phyloP scores from a whole-genome alignment of 352 stramenopile genomes.

The Paralagenidium karlingii region DNA sequence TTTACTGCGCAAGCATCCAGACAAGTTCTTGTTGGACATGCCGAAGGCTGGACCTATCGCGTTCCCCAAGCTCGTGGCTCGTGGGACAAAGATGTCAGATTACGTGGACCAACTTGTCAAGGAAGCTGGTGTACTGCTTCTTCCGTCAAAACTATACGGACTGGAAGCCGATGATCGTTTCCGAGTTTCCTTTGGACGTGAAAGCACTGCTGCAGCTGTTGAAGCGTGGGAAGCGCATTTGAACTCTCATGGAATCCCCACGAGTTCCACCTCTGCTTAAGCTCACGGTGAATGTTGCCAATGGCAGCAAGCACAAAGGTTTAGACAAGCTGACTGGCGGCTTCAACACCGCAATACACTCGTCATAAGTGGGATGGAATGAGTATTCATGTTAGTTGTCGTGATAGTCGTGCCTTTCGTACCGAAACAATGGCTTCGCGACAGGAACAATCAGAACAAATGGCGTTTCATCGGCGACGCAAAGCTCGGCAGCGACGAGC shows the following conservation, averaged over 20 bases:
- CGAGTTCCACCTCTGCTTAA: too few relatives aligned
- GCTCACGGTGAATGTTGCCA: too few relatives aligned
- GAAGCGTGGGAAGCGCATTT: slow-evolving; percentile 8
- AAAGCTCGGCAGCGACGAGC: slow-evolving; percentile 38
- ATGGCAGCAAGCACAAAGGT: too few relatives aligned
- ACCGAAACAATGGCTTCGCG: too few relatives aligned
- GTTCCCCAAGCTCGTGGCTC: slow-evolving; percentile 15
- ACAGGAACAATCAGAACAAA: too few relatives aligned
- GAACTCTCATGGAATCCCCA: too few relatives aligned
- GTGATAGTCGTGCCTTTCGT: too few relatives aligned
- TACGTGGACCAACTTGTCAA: slow-evolving; percentile 19
- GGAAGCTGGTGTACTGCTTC: slow-evolving; percentile 16
- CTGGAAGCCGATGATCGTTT: slow-evolving; percentile 11
- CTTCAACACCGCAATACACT: too few relatives aligned
- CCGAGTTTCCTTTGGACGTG: slow-evolving; percentile 16
- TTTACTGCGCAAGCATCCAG: slow-evolving; percentile 20
- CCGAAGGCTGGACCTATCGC: slow-evolving; percentile 17
- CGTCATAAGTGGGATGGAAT: too few relatives aligned
- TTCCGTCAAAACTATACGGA: slow-evolving; percentile 21
- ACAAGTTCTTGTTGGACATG: slow-evolving; percentile 19
- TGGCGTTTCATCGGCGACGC: too few relatives aligned
- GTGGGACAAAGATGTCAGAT: slow-evolving; percentile 1
- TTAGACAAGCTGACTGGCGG: too few relatives aligned
- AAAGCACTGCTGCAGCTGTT: slow-evolving; percentile 17
- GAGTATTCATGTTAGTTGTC: too few relatives aligned